These are phyloP conservation scores for Xanthoceras sorbifolium DNA, from an alignment of 345 rosid genomes.

Conservation along the genomic window DNA sequence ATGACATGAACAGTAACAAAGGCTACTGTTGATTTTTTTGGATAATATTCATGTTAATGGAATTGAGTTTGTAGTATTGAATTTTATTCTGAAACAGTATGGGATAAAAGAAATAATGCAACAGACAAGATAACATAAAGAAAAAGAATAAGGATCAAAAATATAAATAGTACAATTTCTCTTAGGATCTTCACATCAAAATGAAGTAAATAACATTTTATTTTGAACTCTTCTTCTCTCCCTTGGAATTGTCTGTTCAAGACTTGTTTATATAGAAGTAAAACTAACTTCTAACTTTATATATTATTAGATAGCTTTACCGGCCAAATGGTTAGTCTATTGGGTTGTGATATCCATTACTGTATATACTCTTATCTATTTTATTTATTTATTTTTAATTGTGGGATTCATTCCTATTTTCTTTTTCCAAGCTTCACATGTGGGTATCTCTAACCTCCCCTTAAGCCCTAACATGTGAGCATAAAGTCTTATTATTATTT, in stretches of 20 bases:
- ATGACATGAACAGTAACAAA: neutral
- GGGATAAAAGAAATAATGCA: neutral
- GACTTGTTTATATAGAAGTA: neutral
- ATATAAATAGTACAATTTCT: neutral
- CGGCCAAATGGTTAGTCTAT: too few species aligned
- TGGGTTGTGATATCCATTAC: too few species aligned
- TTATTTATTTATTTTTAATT: too few species aligned
- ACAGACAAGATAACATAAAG: neutral
- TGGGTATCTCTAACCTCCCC: too few species aligned
- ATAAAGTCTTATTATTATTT: too few species aligned
- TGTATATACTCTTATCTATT: too few species aligned
- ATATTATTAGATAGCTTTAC: too few species aligned
- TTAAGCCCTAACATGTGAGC: too few species aligned
- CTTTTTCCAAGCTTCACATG: too few species aligned
- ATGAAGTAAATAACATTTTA: neutral
- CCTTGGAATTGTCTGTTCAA: neutral
- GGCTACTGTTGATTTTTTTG: neutral
- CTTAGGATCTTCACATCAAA: neutral
- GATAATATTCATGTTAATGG: neutral
- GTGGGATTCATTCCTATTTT: too few species aligned
- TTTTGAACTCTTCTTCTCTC: too few species aligned
- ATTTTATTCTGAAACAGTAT: neutral
- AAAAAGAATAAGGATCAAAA: neutral
- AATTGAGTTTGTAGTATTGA: slow-evolving; percentile 7
- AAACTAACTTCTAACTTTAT: too few species aligned